Conservation (phyloP, 768 basidiomycete species). For the Clavaria fumosa region DNA sequence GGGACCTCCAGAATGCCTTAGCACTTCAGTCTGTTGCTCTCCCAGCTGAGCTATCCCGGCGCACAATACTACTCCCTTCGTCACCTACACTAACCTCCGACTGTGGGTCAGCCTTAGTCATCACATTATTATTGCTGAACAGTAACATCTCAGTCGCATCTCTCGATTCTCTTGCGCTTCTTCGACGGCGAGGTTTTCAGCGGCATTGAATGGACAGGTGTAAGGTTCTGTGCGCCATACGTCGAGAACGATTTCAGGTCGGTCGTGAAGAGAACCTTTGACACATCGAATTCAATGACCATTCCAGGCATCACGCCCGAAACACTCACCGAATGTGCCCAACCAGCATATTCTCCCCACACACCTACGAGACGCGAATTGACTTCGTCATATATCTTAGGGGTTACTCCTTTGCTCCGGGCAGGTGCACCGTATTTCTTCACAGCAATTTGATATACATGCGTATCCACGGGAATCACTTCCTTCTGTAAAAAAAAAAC, state of each 20-base stretch:
- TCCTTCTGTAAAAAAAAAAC: constrained; percentile 36
- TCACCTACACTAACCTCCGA: too few relatives aligned
- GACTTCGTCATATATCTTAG: constrained; percentile 63
- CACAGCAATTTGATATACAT: constrained; percentile 78
- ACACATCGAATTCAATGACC: background rate
- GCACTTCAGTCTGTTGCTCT: constrained; percentile 59
- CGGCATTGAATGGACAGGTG: too few relatives aligned
- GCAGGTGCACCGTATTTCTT: constrained; percentile 58
- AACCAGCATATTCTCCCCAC: constrained; percentile 83
- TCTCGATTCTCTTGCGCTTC: too few relatives aligned
- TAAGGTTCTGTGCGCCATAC: constrained; percentile 29
- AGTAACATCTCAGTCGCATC: too few relatives aligned
- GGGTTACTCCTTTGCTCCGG: constrained; percentile 59
- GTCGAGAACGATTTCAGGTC: constrained; percentile 54
- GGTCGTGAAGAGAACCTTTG: constrained; percentile 61
- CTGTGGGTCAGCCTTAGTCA: too few relatives aligned
- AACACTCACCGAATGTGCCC: constrained; percentile 66
- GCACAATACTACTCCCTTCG: too few relatives aligned
- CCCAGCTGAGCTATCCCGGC: constrained; percentile 64
- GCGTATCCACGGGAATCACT: constrained; percentile 90
- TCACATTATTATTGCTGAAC: too few relatives aligned
- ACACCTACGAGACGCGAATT: constrained; percentile 38
- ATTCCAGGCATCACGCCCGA: background rate
- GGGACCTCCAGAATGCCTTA: constrained; percentile 52
- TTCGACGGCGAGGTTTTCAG: too few relatives aligned